Conservation (phyloP, 73 alveolate genomes). For the Paramecium pentaurelia region DNA sequence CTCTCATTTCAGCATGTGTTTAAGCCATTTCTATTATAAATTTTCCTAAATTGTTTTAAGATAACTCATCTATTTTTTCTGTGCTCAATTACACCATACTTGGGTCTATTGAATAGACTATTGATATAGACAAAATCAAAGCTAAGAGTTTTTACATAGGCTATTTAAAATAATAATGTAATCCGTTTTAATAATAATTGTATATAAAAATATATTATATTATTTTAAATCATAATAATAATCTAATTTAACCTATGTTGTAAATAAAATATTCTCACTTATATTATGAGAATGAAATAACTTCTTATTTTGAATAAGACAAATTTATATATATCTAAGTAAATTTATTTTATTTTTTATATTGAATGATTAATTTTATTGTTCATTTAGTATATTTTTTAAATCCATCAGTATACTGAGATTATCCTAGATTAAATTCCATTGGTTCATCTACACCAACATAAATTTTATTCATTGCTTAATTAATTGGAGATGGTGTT, state of each 20-base stretch:
- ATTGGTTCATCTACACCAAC: not conserved
- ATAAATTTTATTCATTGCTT: not conserved
- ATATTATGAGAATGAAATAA: not conserved
- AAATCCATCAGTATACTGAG: not conserved
- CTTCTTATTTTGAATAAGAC: not conserved
- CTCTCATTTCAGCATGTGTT: conserved; percentile 40
- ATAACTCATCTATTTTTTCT: not conserved
- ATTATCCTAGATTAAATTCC: not conserved
- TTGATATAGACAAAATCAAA: not conserved
- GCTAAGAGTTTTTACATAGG: not conserved
- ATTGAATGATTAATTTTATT: not conserved
- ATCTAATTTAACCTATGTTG: not conserved
- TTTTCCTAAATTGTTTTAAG: conserved; percentile 14
- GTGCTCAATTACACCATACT: not conserved
- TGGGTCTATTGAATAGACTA: not conserved
- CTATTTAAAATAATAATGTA: not conserved
- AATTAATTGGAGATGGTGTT: not conserved
- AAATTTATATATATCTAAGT: not conserved
- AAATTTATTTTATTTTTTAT: not conserved
- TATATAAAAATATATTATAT: not conserved
- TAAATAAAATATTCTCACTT: not conserved
- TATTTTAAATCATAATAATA: not conserved
- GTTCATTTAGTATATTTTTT: not conserved
- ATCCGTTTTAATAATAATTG: not conserved
- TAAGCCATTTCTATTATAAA: conserved; percentile 20